phyloP scores from a whole-genome alignment of 768 basidiomycete species.

The Paxillus ammoniavirescens region DNA sequence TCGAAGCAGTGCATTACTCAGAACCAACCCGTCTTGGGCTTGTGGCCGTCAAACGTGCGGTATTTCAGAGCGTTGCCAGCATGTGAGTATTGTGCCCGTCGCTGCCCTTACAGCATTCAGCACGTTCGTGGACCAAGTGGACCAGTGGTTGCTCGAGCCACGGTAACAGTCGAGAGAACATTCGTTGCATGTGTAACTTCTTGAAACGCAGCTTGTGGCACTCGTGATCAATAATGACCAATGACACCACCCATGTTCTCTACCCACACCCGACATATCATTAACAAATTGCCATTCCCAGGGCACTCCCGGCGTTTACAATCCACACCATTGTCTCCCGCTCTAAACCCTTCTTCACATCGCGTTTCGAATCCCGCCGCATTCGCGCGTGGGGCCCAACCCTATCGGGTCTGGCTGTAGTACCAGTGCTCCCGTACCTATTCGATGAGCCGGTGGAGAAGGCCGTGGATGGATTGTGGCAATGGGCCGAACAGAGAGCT shows the following conservation, averaged over 20 bases:
- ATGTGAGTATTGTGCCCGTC: slow-evolving; percentile 47
- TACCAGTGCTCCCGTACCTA: slow-evolving; percentile 71
- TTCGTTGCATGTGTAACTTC: no score
- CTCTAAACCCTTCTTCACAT: slow-evolving; percentile 62
- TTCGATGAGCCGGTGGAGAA: slow-evolving; percentile 81
- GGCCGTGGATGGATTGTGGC: slow-evolving; percentile 63
- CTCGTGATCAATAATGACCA: no score
- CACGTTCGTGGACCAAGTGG: slow-evolving; percentile 5
- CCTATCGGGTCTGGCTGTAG: slow-evolving; percentile 65
- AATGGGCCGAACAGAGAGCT: slow-evolving; percentile 62
- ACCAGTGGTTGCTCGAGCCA: slow-evolving; percentile 1
- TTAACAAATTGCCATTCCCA: slow-evolving; percentile 24
- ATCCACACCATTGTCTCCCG: slow-evolving; percentile 82
- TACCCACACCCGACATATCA: neutral
- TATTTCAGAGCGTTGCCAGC: slow-evolving; percentile 80
- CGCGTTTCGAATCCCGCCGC: slow-evolving; percentile 52
- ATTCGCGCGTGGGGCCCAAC: slow-evolving; percentile 77
- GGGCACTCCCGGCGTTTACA: slow-evolving; percentile 82
- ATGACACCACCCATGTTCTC: no score
- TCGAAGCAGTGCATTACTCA: slow-evolving; percentile 68
- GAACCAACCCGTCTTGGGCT: slow-evolving; percentile 68
- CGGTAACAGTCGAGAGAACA: slow-evolving; percentile 5
- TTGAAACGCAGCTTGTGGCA: no score
- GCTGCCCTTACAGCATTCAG: slow-evolving; percentile 2
- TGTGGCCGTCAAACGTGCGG: slow-evolving; percentile 71